Conservation (phyloP, 768 basidiomycete species). For the Russula lepida region DNA sequence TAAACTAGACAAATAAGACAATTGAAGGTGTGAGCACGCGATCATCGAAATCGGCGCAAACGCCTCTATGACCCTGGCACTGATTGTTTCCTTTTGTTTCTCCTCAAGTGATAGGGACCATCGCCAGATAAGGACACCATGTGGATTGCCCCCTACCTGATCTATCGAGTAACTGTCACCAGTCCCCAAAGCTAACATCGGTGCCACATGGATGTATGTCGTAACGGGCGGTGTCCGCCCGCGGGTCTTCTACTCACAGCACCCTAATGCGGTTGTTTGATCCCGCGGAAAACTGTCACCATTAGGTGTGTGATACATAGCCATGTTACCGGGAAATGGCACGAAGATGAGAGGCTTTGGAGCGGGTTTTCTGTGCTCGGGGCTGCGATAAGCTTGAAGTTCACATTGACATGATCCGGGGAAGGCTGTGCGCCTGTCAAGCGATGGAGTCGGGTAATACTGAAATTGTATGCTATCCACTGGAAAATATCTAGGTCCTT, state of each 20-base stretch:
- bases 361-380: background rate
- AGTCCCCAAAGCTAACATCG: background rate
- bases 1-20: too few species aligned
- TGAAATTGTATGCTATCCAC: background rate
- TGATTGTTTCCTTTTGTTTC: too few species aligned
- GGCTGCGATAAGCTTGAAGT: background rate
- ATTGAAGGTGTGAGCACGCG: too few species aligned
- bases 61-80: too few species aligned
- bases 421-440: background rate
- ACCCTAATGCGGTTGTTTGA: background rate
- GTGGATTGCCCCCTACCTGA: background rate
- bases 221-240: background rate
- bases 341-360: background rate
- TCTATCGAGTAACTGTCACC: background rate
- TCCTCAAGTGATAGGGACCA: background rate
- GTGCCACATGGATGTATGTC: background rate
- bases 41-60: too few species aligned
- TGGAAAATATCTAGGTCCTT: background rate
- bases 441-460: background rate
- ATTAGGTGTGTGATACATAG: background rate
- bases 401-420: background rate
- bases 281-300: background rate
- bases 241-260: background rate
- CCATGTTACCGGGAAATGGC: background rate
- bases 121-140: background rate